phyloP scores from a whole-genome alignment of 805 yeast species.

The Ogataea pignaliae region DNA sequence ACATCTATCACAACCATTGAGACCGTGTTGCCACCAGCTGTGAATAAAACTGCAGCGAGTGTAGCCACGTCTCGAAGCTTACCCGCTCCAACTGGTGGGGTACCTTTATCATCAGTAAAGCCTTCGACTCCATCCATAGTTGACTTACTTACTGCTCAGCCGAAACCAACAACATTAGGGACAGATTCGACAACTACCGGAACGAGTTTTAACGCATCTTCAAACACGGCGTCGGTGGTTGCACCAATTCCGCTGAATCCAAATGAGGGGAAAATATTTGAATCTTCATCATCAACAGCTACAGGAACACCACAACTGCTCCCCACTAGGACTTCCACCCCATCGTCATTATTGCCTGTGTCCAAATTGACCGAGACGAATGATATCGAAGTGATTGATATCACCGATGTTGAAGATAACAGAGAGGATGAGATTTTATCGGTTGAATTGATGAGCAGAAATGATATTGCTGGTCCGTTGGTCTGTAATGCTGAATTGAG shows the following conservation, averaged over 20 bases:
- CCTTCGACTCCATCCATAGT: slow-evolving; percentile 8
- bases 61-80: not conserved
- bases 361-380: slow-evolving; percentile 1
- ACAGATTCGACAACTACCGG: not conserved
- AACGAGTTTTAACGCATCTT: not conserved
- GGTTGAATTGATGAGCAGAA: not conserved
- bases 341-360: slow-evolving; percentile 1
- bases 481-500: slow-evolving; percentile 1
- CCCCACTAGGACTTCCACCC: slow-evolving; percentile 1
- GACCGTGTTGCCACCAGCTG: not conserved
- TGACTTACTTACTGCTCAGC: slow-evolving; percentile 7
- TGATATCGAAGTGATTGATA: slow-evolving; percentile 17
- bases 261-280: not conserved
- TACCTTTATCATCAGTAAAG: not conserved
- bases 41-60: not conserved
- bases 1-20: not conserved
- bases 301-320: not conserved
- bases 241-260: slow-evolving; percentile 3
- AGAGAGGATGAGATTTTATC: slow-evolving; percentile 8
- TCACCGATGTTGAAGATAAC: slow-evolving; percentile 13
- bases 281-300: not conserved
- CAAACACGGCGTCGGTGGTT: slow-evolving; percentile 1
- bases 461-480: slow-evolving; percentile 5
- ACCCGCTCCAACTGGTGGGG: not conserved
- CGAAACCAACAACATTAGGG: not conserved